Base-by-base conservation (phyloP, 1,284 basidiomycete genomes). In the Xanthoconium separans region DNA sequence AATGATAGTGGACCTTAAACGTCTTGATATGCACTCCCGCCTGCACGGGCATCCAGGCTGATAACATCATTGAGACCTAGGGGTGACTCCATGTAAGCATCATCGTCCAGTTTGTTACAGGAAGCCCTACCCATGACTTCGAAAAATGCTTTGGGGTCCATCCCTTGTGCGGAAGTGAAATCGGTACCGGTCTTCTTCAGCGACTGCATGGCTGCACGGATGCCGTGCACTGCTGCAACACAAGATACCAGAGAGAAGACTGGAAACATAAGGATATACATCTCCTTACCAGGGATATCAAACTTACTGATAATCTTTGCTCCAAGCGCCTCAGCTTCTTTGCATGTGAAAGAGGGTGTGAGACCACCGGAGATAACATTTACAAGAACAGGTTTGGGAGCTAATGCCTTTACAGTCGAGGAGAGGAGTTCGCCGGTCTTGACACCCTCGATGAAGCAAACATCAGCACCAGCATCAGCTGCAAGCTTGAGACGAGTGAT, bases 371-470 rank as follows among this genome's bases (percentile, higher is more conserved):
- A 87, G 56, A 90, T 88, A 36, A 89, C 85, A 62, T 90, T 90
- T 44, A 89, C 84, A 36, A 90, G 83, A 43, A 87, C 85, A 0
- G 88, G 88, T 61, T 85, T 87, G 6, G 88, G 87, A 8, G 83
- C 80, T 31, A 92, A 72, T 5, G 82, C 84, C 36, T 76, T 74
- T 48, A 91, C 83, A 2, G 88, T 88, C 3, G 73, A 73, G 59
- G 79, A 75, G 29, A 91, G 78, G 37, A 89, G 78, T 50, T 86
- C 82, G 50, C 84, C 78, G 11, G 81, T 86, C 69, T 81, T 81
- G 41, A 91, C 87, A 50, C 89, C 90, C 71, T 93, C 90, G 48
- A 92, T 89, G 73, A 93, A 93, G 68, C 87, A 91, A 22, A 91
- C 88, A 63, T 92, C 90, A 1, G 90, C 90, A 33, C 90, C 90